phyloP scores from a whole-genome alignment of 2,329 filamentous ascomycete genomes.

The Aspergillus tamarii region DNA sequence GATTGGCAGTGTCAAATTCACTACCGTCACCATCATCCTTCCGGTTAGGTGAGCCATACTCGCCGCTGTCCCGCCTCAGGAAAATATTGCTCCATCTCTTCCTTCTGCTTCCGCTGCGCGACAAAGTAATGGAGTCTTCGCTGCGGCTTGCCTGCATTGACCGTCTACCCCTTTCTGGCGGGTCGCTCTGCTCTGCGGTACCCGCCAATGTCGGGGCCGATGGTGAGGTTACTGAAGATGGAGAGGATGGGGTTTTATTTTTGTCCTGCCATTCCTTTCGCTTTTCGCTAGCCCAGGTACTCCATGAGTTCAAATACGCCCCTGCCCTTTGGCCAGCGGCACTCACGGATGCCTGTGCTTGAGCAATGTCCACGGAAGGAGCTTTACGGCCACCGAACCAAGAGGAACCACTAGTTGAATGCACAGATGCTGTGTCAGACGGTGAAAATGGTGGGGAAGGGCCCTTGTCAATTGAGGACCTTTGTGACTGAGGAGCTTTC shows the following conservation, averaged over 20 bases:
- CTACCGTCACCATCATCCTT: slow-evolving; percentile 28
- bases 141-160: slow-evolving; percentile 32
- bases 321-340: slow-evolving; percentile 60
- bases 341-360: slow-evolving; percentile 58
- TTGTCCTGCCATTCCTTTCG: slow-evolving; percentile 51
- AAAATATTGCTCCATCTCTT: slow-evolving; percentile 45
- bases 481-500: slow-evolving; percentile 32
- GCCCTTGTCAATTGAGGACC: slow-evolving; percentile 34
- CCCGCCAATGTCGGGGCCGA: slow-evolving; percentile 28
- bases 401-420: slow-evolving; percentile 22
- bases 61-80: slow-evolving; percentile 37
- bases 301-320: slow-evolving; percentile 66
- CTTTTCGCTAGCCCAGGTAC: slow-evolving; percentile 60
- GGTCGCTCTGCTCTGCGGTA: slow-evolving; percentile 26
- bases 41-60: slow-evolving; percentile 25
- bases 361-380: slow-evolving; percentile 52
- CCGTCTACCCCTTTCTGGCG: slow-evolving; percentile 35
- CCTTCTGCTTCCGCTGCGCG: slow-evolving; percentile 37
- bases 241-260: slow-evolving; percentile 31
- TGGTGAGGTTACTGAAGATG: slow-evolving; percentile 27
- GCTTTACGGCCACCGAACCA: slow-evolving; percentile 38
- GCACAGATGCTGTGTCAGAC: slow-evolving; percentile 27
- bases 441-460: slow-evolving; percentile 31
- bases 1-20: slow-evolving; percentile 27
- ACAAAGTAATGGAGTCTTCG: slow-evolving; percentile 32